These are phyloP conservation scores for Hypoxylon sp. DNA, from an alignment of 2,329 filamentous ascomycete genomes.

Conservation along the genomic window DNA sequence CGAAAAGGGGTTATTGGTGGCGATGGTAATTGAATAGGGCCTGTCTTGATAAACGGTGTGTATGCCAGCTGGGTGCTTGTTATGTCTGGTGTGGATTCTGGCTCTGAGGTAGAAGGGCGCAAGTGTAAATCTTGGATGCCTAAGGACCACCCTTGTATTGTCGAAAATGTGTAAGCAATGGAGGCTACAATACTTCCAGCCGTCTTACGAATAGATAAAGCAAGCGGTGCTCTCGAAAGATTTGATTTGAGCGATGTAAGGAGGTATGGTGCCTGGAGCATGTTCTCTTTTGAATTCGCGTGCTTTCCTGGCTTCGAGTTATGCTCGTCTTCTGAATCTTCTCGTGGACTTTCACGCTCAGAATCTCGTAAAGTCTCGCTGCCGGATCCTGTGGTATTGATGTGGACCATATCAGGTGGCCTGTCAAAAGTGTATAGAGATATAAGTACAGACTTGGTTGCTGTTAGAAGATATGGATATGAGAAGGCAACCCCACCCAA, in stretches of 20 bases:
- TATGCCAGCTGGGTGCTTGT: constrained; percentile 60
- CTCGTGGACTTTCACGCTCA: constrained; percentile 19
- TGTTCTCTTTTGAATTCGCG: not conserved
- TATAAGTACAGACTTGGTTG: constrained; percentile 80
- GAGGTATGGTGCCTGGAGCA: constrained; percentile 65
- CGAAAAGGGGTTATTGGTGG: constrained; percentile 50
- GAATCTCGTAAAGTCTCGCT: constrained; percentile 22
- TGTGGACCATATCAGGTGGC: constrained; percentile 35
- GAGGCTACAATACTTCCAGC: constrained; percentile 78
- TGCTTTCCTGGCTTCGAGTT: constrained; percentile 7
- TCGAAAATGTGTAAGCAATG: constrained; percentile 87
- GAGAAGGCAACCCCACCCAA: constrained; percentile 80
- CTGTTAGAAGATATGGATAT: constrained; percentile 83
- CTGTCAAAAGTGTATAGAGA: constrained; percentile 79
- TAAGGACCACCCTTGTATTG: constrained; percentile 85
- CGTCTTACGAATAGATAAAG: constrained; percentile 83
- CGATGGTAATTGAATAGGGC: constrained; percentile 37
- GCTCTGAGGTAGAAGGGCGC: constrained; percentile 51
- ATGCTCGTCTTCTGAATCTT: constrained; percentile 25
- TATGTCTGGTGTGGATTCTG: constrained; percentile 53
- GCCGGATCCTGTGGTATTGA: constrained; percentile 26
- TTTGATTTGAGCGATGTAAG: constrained; percentile 86
- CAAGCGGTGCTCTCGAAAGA: constrained; percentile 82
- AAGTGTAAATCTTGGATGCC: constrained; percentile 92
- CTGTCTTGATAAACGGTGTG: constrained; percentile 54